Evolutionary conservation across 2,329 filamentous ascomycete species (phyloP).

Genomic region (Dryadomyces sulphureus): DNA sequence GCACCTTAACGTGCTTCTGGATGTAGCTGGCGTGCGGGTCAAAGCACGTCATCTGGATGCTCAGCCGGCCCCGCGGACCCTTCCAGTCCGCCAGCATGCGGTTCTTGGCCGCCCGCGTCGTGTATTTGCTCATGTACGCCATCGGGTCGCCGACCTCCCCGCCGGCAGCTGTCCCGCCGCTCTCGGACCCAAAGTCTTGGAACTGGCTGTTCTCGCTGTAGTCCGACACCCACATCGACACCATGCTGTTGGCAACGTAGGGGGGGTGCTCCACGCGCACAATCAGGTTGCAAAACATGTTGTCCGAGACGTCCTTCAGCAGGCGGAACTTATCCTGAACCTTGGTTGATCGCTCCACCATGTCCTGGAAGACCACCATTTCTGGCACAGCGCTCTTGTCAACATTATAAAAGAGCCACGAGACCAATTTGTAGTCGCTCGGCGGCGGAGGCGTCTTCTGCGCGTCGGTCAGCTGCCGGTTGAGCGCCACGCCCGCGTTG

Average conservation of each 20-base stretch:
- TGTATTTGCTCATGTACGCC: conserved; percentile 30
- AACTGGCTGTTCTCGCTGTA: conserved; percentile 61
- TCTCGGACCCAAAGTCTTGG: conserved; percentile 28
- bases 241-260: conserved; percentile 25
- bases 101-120: conserved; percentile 5
- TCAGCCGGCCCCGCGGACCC: conserved; percentile 60
- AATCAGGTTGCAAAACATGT: conserved; percentile 51
- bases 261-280: conserved; percentile 51
- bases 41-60: conserved; percentile 57
- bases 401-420: conserved; percentile 29
- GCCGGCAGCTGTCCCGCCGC: conserved; percentile 24
- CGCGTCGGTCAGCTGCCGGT: conserved; percentile 3
- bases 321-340: conserved; percentile 43
- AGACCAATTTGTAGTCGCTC: conserved; percentile 28
- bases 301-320: conserved; percentile 45
- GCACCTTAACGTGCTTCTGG: conserved; percentile 37
- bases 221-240: conserved; percentile 64
- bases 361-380: conserved; percentile 25
- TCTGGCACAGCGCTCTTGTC: conserved; percentile 29
- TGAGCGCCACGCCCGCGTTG: conserved; percentile 21
- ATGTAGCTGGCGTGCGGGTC: conserved; percentile 49
- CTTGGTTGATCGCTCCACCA: conserved; percentile 24
- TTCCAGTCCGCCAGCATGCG: conserved; percentile 38
- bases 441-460: conserved; percentile 11
- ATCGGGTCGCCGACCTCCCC: conserved; percentile 26